phyloP scores from a whole-genome alignment of 768 basidiomycete species.

The Sarcodon sp. region DNA sequence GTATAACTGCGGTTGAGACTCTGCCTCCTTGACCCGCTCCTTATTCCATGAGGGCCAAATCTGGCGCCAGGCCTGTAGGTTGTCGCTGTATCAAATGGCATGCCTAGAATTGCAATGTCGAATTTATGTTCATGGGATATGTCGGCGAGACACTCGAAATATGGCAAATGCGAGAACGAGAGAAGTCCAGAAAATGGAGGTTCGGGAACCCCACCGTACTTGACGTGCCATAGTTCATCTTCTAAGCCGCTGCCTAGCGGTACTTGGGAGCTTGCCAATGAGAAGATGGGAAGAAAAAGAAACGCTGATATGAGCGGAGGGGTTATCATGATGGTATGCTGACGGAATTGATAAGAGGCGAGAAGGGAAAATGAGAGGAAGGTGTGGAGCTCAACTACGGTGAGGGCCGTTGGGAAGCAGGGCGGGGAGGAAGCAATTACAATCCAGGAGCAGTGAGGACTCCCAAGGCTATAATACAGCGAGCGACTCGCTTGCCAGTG shows the following conservation, averaged over 20 bases:
- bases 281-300: no score
- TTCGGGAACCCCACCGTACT: conserved; percentile 71
- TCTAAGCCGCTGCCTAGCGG: background rate
- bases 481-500: no score
- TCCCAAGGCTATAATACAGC: no score
- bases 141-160: conserved; percentile 57
- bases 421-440: no score
- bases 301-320: no score
- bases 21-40: conserved; percentile 66
- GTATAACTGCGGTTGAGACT: conserved; percentile 49
- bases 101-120: conserved; percentile 72
- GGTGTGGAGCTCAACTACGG: no score
- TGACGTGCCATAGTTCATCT: conserved; percentile 44
- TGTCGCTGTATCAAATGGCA: conserved; percentile 65
- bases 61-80: conserved; percentile 53
- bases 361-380: no score
- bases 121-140: conserved; percentile 24
- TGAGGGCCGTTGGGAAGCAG: no score
- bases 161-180: conserved; percentile 76
- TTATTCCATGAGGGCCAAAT: conserved; percentile 80
- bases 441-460: no score
- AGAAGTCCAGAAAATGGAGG: conserved; percentile 69
- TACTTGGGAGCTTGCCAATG: no score
- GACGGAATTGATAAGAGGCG: no score
- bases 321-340: no score